Conservation (phyloP, 2,329 filamentous ascomycete species). For the Hirsutella minnesotensis region DNA sequence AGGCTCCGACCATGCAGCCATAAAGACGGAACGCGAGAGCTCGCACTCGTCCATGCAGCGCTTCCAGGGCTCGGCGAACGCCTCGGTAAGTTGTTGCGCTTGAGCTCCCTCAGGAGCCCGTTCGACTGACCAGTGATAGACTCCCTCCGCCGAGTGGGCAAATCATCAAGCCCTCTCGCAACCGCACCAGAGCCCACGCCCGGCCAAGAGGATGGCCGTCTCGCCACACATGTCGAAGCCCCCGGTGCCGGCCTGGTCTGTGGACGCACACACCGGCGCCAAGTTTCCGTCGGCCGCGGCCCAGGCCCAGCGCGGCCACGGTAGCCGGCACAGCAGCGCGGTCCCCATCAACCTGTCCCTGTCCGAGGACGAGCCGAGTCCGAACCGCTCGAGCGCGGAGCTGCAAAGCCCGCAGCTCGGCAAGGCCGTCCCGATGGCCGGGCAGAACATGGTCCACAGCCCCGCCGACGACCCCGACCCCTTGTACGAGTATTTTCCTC, state of each 20-base stretch:
- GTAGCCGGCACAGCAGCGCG: constrained; percentile 16
- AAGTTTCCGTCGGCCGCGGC: constrained; percentile 8
- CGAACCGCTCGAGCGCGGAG: constrained; percentile 37
- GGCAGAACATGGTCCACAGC: constrained; percentile 38
- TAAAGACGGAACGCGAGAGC: constrained; percentile 22
- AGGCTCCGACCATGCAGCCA: constrained; percentile 17
- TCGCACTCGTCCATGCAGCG: constrained; percentile 15
- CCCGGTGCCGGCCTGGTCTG: constrained; percentile 40
- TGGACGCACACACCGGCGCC: constrained; percentile 17
- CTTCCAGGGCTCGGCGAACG: constrained; percentile 20
- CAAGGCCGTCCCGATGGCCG: constrained; percentile 23
- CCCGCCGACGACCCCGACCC: constrained; percentile 68
- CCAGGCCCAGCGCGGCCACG: constrained; percentile 11
- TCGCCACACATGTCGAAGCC: constrained; percentile 39
- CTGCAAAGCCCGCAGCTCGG: constrained; percentile 37
- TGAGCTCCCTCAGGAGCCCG: not conserved
- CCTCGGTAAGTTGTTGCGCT: constrained; percentile 23
- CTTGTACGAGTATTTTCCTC: constrained; percentile 88
- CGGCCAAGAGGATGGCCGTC: constrained; percentile 39
- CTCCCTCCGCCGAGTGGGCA: constrained; percentile 31
- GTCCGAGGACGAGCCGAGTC: constrained; percentile 49
- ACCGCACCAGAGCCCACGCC: constrained; percentile 28
- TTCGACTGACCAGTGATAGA: constrained; percentile 12
- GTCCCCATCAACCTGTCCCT: constrained; percentile 41
- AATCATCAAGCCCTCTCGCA: constrained; percentile 25